Evolutionary conservation across 306 rosid genomes (phyloP), one percentile per base, ranked within the genome.

Genomic region (Castanea crenata): DNA sequence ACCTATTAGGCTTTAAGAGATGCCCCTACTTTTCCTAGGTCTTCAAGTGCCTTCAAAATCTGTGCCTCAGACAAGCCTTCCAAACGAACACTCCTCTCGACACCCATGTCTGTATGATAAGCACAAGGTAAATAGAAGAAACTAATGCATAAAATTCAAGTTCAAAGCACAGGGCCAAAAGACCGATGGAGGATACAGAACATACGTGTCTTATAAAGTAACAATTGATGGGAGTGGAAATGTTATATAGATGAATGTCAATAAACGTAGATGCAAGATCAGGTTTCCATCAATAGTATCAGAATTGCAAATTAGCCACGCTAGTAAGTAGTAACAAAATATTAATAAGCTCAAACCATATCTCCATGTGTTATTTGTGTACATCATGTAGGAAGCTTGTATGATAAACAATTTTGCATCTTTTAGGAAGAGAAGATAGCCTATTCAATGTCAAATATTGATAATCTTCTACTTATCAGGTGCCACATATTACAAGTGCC

Each of bases 41-140:
- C 94, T 87, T 95, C 91, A 7, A 92, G 97, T 21, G 93, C 89
- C 93, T 95, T 95, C 5, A 69, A 84, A 85, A 95, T 95, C 69
- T 91, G 97, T 23, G 83, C 80, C 86, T 96, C 99, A 3, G 90
- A 75, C 83, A 93, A 81, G 58, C 98, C 99, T 80, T 93, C 99
- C 81, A 23, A 59, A 23, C 7, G 13, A 20, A 59, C 32, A 59
- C 7, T 10, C 31, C 69, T 63, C 41, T 64, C 70, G 62, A 93
- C 91, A 7, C 99, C 99, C 88, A 89, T 68, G 81, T 93, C 99
- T 96, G 74, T 20, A 51, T 44, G 21, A 71, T n/a, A 71, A 84
- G 21, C 83, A 74, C 64, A 82, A 69, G 34, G n/a, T 19, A 32
- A 18, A 56, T 63, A 62, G 41, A 76, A 49, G 31, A 79, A 77